Conservation (phyloP, 140 eudicot genomes). For the Anethum foeniculum region DNA sequence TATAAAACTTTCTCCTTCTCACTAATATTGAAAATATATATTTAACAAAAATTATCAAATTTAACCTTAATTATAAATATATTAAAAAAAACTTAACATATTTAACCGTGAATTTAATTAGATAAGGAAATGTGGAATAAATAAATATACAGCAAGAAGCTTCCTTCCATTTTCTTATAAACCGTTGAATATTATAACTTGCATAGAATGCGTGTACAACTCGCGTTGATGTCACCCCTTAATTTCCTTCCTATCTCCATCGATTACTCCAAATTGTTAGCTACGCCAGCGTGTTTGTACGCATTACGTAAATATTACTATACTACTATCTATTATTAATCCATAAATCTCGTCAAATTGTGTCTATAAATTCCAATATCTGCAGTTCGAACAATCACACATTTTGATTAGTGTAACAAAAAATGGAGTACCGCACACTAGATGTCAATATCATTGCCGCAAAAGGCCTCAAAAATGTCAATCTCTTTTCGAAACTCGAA, state of each 20-base stretch:
- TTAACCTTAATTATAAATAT: no score
- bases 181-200: background rate
- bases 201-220: background rate
- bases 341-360: no score
- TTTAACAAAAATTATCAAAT: no score
- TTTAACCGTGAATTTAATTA: no score
- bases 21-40: no score
- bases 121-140: no score
- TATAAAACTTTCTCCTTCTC: no score
- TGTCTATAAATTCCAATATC: background rate
- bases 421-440: conserved; percentile 43
- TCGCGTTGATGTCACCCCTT: background rate
- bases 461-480: conserved; percentile 49
- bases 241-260: background rate
- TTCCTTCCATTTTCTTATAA: background rate
- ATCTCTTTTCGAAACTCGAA: conserved; percentile 41
- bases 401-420: background rate
- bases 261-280: background rate
- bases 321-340: no score
- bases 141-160: no score
- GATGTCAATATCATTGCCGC: conserved; percentile 44
- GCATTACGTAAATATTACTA: background rate
- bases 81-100: no score
- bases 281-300: background rate
- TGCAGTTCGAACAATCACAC: background rate